A percentile compares a stretch with the other conserved stretches of the same genome.
phyloP scores from a whole-genome alignment of 106 monocot species.

The Dendrobium huoshanense region DNA sequence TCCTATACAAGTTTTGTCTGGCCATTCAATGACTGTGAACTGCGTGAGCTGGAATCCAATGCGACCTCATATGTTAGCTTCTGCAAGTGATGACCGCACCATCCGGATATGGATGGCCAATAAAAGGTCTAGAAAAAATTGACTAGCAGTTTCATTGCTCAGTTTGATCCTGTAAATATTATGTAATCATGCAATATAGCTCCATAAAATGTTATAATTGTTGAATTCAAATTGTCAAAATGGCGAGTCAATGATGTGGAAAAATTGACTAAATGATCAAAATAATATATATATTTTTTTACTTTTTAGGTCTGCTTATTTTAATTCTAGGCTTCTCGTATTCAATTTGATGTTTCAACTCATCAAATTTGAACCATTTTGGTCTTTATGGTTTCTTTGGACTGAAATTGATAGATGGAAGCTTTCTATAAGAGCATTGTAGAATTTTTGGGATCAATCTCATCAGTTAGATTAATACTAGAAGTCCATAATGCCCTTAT shows the following conservation, averaged over 20 bases:
- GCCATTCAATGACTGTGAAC: slow-evolving; percentile 58
- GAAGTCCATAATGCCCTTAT: no score
- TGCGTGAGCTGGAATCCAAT: slow-evolving; percentile 67
- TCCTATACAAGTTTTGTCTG: slow-evolving; percentile 46
- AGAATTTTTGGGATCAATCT: no score
- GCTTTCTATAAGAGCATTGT: no score
- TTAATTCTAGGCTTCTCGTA: no score
- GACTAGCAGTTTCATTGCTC: not conserved
- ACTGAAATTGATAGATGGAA: no score
- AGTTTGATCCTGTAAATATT: slow-evolving; percentile 7
- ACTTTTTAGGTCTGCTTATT: no score
- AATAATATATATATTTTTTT: no score
- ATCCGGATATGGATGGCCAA: slow-evolving; percentile 50
- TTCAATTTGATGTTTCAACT: no score
- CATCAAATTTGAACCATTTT: no score
- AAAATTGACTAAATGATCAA: no score
- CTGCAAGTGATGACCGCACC: slow-evolving; percentile 67
- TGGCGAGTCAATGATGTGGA: not conserved
- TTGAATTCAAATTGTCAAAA: not conserved
- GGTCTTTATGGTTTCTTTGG: no score
- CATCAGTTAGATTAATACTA: no score
- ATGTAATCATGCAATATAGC: not conserved
- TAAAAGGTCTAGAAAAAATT: not conserved
- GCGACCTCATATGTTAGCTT: slow-evolving; percentile 69
- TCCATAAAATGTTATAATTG: not conserved